Conservation (phyloP, 805 yeast genomes). For the Saccharomycopsis javanensis region DNA sequence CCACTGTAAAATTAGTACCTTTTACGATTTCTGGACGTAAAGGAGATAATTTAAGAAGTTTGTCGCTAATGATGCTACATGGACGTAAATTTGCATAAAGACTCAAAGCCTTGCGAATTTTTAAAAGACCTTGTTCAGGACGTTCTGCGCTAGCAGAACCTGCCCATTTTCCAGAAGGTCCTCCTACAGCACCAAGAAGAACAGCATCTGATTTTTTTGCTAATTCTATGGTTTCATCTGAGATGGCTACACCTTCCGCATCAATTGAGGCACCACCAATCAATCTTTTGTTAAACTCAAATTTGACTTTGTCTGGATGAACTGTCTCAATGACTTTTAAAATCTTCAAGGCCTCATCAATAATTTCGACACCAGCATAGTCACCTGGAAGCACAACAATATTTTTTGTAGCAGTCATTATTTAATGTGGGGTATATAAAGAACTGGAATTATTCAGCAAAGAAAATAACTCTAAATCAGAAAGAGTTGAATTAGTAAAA, state of each 20-base stretch:
- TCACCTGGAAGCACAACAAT: slow-evolving; percentile 92
- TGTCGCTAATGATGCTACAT: slow-evolving; percentile 83
- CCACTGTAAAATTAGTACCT: slow-evolving; percentile 89
- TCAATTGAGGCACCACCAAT: slow-evolving; percentile 99
- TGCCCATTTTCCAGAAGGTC: slow-evolving; percentile 88
- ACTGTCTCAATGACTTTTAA: slow-evolving; percentile 63
- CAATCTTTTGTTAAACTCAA: slow-evolving; percentile 72
- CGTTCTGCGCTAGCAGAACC: slow-evolving; percentile 57
- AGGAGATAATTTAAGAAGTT: slow-evolving; percentile 79
- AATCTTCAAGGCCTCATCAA: slow-evolving; percentile 86
- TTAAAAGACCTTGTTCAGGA: slow-evolving; percentile 93
- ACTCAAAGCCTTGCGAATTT: slow-evolving; percentile 89
- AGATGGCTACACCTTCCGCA: slow-evolving; percentile 87
- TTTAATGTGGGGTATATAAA: no score
- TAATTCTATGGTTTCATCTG: slow-evolving; percentile 74
- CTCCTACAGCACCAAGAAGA: slow-evolving; percentile 96
- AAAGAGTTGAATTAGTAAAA: no score
- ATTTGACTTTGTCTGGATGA: slow-evolving; percentile 41
- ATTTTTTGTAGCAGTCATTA: slow-evolving; percentile 35
- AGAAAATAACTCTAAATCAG: no score
- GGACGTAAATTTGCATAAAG: slow-evolving; percentile 96
- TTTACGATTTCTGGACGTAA: slow-evolving; percentile 72
- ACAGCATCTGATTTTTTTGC: slow-evolving; percentile 88
- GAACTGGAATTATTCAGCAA: no score
- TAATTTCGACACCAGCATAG: slow-evolving; percentile 90